Conservation (phyloP, 345 rosid genomes). For the Arabidopsis suecica region DNA sequence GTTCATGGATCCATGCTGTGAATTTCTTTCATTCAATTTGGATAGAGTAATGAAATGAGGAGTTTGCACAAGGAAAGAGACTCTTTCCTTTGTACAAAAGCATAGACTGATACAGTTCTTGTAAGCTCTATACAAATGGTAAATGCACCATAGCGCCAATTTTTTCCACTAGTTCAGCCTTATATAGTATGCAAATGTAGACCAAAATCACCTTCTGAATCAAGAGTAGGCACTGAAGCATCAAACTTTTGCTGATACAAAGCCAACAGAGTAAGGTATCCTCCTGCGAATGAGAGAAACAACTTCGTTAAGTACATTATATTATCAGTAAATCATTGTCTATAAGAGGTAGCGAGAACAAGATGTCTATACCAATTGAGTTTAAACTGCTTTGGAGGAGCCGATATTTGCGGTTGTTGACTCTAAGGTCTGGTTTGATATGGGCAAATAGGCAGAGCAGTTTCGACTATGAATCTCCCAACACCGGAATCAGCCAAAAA, state of each 20-base stretch:
- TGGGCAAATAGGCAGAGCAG: constrained; percentile 21
- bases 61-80: neutral
- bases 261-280: neutral
- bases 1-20: neutral
- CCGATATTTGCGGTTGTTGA: neutral
- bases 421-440: constrained; percentile 5
- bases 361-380: constrained; percentile 6
- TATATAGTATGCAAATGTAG: neutral
- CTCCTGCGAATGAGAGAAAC: constrained; percentile 16
- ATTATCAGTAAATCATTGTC: neutral
- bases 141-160: neutral
- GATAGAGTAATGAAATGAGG: neutral
- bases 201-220: constrained; percentile 1
- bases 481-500: constrained; percentile 18
- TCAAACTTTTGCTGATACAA: constrained; percentile 3
- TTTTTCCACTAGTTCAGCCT: neutral
- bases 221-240: constrained; percentile 13
- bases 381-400: constrained; percentile 16
- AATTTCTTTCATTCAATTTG: neutral
- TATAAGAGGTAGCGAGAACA: neutral
- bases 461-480: neutral
- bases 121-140: neutral
- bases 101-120: neutral
- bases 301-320: neutral
- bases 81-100: neutral